These are phyloP conservation scores for Brassica rapa DNA, from an alignment of 345 rosid genomes.

Conservation along the genomic window DNA sequence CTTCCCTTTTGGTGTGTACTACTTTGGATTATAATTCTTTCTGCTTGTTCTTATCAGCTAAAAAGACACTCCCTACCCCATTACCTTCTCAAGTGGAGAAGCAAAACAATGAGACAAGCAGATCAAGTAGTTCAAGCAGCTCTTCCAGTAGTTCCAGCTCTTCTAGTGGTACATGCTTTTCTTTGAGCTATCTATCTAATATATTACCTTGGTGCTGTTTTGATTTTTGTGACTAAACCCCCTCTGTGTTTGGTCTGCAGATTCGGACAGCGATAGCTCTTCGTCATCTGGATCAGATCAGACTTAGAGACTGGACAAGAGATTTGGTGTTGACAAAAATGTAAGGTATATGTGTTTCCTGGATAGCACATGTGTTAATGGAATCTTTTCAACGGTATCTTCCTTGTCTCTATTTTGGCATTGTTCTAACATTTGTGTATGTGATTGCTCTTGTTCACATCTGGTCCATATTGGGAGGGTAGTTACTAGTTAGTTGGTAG, in stretches of 20 bases:
- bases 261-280: constrained; percentile 90
- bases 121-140: constrained; percentile 95
- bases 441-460: constrained; percentile 17
- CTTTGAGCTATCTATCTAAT: neutral
- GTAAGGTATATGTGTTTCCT: constrained; percentile 18
- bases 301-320: constrained; percentile 32
- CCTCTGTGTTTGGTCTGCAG: constrained; percentile 44
- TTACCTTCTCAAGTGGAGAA: constrained; percentile 54
- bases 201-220: neutral
- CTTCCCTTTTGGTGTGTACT: constrained; percentile 13
- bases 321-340: constrained; percentile 21
- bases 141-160: constrained; percentile 97
- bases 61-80: constrained; percentile 50
- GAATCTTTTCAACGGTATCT: neutral
- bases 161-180: constrained; percentile 74
- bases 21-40: constrained; percentile 11
- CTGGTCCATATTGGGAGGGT: neutral
- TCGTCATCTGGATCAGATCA: constrained; percentile 86
- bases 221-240: constrained; percentile 1
- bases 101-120: constrained; percentile 63
- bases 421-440: constrained; percentile 7
- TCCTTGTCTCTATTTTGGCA: neutral
- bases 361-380: constrained; percentile 9
- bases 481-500: neutral
- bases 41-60: constrained; percentile 46